phyloP scores from a whole-genome alignment of 140 eudicot genomes.

The Senecio squalidus region DNA sequence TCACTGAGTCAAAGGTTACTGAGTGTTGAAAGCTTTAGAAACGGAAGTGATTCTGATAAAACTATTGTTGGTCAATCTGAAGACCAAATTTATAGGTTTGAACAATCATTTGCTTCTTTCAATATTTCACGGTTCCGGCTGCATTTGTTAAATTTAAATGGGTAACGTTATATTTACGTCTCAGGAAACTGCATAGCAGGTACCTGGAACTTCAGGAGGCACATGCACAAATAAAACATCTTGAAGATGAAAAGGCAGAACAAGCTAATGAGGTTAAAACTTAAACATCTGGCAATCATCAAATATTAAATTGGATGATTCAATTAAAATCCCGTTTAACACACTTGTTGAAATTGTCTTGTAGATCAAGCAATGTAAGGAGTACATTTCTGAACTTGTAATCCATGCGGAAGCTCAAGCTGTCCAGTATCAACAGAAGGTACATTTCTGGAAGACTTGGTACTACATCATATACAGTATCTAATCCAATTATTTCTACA shows the following conservation, averaged over 20 bases:
- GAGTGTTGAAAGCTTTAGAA: conserved; percentile 55
- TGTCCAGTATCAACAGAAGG: conserved; percentile 83
- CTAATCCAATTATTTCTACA: conserved; percentile 30
- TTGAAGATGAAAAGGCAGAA: conserved; percentile 56
- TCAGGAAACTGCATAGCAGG: conserved; percentile 43
- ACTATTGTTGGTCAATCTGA: conserved; percentile 20
- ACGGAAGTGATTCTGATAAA: conserved; percentile 35
- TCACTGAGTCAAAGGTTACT: conserved; percentile 55
- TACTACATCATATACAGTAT: not conserved
- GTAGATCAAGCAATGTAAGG: conserved; percentile 63
- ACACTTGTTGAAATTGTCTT: conserved; percentile 12
- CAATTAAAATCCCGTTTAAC: conserved; percentile 8
- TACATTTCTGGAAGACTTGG: too few species aligned
- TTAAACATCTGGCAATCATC: not conserved
- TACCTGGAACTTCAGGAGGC: conserved; percentile 54
- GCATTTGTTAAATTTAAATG: not conserved
- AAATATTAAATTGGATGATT: not conserved
- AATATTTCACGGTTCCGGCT: not conserved
- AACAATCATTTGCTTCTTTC: conserved; percentile 1
- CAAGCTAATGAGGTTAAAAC: conserved; percentile 56
- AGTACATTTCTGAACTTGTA: conserved; percentile 70
- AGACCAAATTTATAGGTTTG: conserved; percentile 58
- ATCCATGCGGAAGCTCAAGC: conserved; percentile 93
- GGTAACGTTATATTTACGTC: conserved; percentile 12
- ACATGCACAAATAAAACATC: conserved; percentile 43